These are phyloP conservation scores for Leccinellum rugosiceps DNA, from an alignment of 768 basidiomycete species.

Conservation along the genomic window DNA sequence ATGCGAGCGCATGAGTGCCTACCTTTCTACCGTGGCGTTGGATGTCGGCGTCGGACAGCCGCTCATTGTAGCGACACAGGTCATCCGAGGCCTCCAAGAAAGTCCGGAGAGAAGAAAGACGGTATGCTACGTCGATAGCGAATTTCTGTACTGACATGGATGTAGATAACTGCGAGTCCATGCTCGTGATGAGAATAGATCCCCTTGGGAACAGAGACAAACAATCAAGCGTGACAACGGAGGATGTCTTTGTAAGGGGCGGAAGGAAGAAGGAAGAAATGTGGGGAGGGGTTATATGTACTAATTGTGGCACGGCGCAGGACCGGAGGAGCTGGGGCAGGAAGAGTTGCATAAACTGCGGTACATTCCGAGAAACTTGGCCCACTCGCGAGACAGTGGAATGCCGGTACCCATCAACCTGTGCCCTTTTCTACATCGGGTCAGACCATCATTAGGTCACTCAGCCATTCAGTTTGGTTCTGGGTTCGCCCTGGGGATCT, in stretches of 20 bases:
- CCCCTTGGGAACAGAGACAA: slow-evolving; percentile 18
- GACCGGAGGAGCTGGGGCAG: slow-evolving; percentile 11
- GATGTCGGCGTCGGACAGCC: slow-evolving; percentile 19
- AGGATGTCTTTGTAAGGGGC: not conserved
- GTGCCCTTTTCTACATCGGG: slow-evolving; percentile 9
- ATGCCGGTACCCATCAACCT: slow-evolving; percentile 11
- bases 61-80: slow-evolving; percentile 19
- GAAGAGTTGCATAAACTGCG: slow-evolving; percentile 26
- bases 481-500: slow-evolving; percentile 5
- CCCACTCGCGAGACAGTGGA: slow-evolving; percentile 8
- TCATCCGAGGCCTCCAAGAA: slow-evolving; percentile 30
- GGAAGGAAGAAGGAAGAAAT: not conserved
- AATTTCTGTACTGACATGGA: slow-evolving; percentile 22
- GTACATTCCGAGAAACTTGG: slow-evolving; percentile 32
- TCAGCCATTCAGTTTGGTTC: slow-evolving; percentile 1
- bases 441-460: slow-evolving; percentile 9
- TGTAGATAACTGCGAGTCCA: slow-evolving; percentile 9
- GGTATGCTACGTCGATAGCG: slow-evolving; percentile 28
- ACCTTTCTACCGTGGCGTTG: slow-evolving; percentile 29
- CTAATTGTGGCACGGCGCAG: slow-evolving; percentile 28
- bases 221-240: slow-evolving; percentile 6
- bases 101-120: slow-evolving; percentile 28
- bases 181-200: slow-evolving; percentile 16
- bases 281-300: slow-evolving; percentile 20
- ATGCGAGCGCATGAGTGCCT: not conserved